phyloP scores from a whole-genome alignment of 2,329 filamentous ascomycete genomes.

The Fusarium fujikuroi region DNA sequence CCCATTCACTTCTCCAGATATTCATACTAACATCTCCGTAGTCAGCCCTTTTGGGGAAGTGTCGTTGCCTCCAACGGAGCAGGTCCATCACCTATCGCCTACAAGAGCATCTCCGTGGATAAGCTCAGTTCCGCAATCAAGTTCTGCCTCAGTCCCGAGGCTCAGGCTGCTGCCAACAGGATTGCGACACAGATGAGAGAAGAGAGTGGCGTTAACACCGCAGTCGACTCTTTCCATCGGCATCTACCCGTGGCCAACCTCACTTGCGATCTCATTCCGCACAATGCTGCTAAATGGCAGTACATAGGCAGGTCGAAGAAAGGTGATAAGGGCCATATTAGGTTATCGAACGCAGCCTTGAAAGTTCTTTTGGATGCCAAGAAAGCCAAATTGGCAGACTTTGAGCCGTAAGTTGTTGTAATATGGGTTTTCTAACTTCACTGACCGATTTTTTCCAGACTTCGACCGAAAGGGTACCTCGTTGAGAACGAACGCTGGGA shows the following conservation, averaged over 20 bases:
- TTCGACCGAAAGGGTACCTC: neutral
- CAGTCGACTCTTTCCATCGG: slow-evolving; percentile 1
- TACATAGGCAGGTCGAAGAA: neutral
- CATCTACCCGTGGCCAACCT: neutral
- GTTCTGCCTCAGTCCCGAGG: slow-evolving; percentile 25
- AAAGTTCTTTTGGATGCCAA: neutral
- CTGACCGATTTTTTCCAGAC: neutral
- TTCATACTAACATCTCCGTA: neutral
- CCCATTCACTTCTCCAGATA: fast-evolving
- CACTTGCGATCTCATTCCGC: neutral
- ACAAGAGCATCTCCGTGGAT: slow-evolving; percentile 20
- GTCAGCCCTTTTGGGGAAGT: slow-evolving; percentile 29
- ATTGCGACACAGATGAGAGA: slow-evolving; percentile 4
- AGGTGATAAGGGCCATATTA: fast-evolving
- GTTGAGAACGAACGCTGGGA: slow-evolving; percentile 1
- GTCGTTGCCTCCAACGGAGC: slow-evolving; percentile 18
- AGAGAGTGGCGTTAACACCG: neutral
- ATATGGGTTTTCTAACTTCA: too few species aligned
- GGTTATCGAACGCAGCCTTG: neutral
- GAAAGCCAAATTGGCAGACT: neutral
- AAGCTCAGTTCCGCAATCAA: slow-evolving; percentile 34
- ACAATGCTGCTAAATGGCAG: neutral
- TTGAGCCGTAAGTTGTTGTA: neutral
- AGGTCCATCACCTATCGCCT: slow-evolving; percentile 4
- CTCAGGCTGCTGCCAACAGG: neutral